A percentile compares a stretch with the other conserved stretches of the same genome.
Conservation (phyloP, 2,329 filamentous ascomycete species). For the Clarireedia monteithiana region DNA sequence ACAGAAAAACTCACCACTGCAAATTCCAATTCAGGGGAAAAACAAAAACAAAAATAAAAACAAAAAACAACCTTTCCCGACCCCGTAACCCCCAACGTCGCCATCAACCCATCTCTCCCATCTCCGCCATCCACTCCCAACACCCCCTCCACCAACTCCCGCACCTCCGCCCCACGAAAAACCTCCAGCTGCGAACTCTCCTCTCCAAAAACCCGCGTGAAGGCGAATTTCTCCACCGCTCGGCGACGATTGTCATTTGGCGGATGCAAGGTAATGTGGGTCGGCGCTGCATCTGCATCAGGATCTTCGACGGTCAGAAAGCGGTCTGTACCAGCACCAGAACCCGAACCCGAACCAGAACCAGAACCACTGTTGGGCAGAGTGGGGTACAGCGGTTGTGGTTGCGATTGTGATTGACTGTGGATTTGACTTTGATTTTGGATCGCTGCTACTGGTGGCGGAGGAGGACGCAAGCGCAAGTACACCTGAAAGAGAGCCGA, state of each 20-base stretch:
- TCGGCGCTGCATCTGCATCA: slow-evolving; percentile 38
- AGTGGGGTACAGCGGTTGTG: slow-evolving; percentile 29
- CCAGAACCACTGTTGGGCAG: slow-evolving; percentile 19
- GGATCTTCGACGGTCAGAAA: too few species aligned
- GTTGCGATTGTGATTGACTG: too few species aligned
- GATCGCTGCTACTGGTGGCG: slow-evolving; percentile 23
- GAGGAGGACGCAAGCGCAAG: slow-evolving; percentile 70
- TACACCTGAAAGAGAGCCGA: slow-evolving; percentile 81
- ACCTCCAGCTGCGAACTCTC: slow-evolving; percentile 76
- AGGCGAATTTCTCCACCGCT: slow-evolving; percentile 87
- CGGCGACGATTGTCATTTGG: slow-evolving; percentile 76
- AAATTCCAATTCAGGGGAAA: neutral
- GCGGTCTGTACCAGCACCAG: slow-evolving; percentile 53
- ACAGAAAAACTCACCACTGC: neutral
- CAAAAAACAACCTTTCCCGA: slow-evolving; percentile 79
- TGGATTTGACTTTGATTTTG: too few species aligned
- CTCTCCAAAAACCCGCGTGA: slow-evolving; percentile 90
- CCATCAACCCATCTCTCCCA: slow-evolving; percentile 81
- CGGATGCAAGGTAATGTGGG: slow-evolving; percentile 70
- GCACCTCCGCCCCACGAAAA: slow-evolving; percentile 71
- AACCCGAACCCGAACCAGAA: too few species aligned
- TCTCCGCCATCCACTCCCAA: slow-evolving; percentile 64
- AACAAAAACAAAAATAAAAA: neutral
- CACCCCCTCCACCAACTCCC: slow-evolving; percentile 72
- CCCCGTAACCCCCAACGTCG: slow-evolving; percentile 88